Evolutionary conservation across 768 basidiomycete species (phyloP).

Genomic region (Clavulina sp.): DNA sequence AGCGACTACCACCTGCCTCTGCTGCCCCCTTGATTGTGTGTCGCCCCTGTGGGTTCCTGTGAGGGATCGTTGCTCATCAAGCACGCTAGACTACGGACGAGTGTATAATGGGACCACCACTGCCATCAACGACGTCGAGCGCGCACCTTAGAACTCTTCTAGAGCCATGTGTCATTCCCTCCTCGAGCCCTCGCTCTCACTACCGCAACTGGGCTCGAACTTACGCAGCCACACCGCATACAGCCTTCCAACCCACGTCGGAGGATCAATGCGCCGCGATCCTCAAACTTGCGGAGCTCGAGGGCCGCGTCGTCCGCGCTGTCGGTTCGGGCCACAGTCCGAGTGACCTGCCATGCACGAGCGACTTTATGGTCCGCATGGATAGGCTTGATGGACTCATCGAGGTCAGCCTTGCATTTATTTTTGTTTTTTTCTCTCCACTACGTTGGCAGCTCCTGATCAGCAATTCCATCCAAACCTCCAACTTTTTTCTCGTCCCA

Average conservation of each 20-base stretch:
- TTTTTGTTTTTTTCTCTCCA: slow-evolving; percentile 3
- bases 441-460: slow-evolving; percentile 1
- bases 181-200: slow-evolving; percentile 21
- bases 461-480: slow-evolving; percentile 2
- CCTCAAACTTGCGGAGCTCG: slow-evolving; percentile 62
- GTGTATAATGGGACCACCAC: too few species aligned
- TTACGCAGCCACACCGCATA: slow-evolving; percentile 48
- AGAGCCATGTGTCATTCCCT: slow-evolving; percentile 34
- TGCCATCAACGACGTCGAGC: too few species aligned
- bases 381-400: slow-evolving; percentile 52
- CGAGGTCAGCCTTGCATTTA: slow-evolving; percentile 36
- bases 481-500: not conserved
- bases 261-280: slow-evolving; percentile 53
- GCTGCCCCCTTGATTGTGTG: too few species aligned
- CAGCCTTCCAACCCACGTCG: slow-evolving; percentile 58
- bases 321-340: slow-evolving; percentile 88
- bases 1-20: too few species aligned
- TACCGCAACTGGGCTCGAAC: slow-evolving; percentile 85
- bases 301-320: slow-evolving; percentile 55
- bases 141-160: too few species aligned
- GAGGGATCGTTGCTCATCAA: too few species aligned
- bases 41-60: too few species aligned
- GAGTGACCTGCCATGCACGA: slow-evolving; percentile 82
- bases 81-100: too few species aligned
- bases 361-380: slow-evolving; percentile 69